Base-by-base conservation (phyloP, 345 rosid species). In the Kandelia obovata region DNA sequence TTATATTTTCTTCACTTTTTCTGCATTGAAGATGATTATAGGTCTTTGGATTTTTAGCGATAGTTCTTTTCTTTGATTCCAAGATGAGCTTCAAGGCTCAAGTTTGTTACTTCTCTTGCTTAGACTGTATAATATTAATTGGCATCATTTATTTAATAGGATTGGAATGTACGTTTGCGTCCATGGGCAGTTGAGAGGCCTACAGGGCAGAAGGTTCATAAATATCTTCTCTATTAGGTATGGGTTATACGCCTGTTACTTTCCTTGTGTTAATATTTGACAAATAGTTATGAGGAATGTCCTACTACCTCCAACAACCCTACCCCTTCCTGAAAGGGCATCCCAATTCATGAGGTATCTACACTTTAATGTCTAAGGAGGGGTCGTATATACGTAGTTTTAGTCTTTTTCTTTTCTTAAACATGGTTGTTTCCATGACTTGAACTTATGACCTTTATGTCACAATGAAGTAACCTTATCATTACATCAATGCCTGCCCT, bases 121-220 rank as follows among this genome's bases (percentile, higher is more conserved):
- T 68, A 67, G 30, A 55, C 15, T 23, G 5, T 55, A 21, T 3
- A 4, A 19, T 21, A 17, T 62, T 58, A 51, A 34, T 75, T 35
- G 55, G 19, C 46, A 2, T 61, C 19, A 43, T 47, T 78, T 74
- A 59, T 32, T 32, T 39, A n/a, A 30, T 74, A 92, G 99, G 87
- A 73, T 82, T 62, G 97, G 96, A 64, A 87, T 78, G 79, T 95
- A 95, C 83, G 97, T 88, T 73, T 88, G 96, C 71, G 86, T 95
- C 59, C 84, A 86, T 72, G 97, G 97, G 69, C 92, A 83, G 77
- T 69, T 95, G 58, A 89, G 89, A 82, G 82, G 82, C 69, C 76
- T 95, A 67, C 96, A 87, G 68, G 89, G 88, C 46, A 89, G 85
- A 74, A 87, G 87, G 73, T 83, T 85, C 71, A 71, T 95, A 39